These are phyloP conservation scores for Phytophthora constricta DNA, from an alignment of 352 stramenopile genomes.

Conservation along the genomic window DNA sequence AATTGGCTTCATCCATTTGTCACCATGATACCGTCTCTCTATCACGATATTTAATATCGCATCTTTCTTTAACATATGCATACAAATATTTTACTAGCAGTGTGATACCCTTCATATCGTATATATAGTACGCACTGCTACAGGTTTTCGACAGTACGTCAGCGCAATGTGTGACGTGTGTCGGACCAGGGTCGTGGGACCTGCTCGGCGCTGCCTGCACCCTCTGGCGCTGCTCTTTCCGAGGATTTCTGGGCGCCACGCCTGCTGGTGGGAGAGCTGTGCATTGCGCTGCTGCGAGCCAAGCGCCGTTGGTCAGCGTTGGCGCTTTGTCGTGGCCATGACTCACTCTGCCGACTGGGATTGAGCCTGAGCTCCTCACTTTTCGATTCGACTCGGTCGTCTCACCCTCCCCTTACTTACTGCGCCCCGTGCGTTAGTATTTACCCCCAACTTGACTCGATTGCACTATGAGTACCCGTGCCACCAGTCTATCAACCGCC, in stretches of 20 bases:
- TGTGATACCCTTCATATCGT: no score
- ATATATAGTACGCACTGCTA: no score
- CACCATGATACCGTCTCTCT: no score
- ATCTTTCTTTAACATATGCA: not conserved
- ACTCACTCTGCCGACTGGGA: no score
- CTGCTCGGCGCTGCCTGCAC: not conserved
- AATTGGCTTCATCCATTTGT: not conserved
- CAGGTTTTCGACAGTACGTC: not conserved
- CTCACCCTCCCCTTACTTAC: slow-evolving; percentile 23
- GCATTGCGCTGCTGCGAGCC: slow-evolving; percentile 3
- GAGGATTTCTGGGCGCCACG: slow-evolving; percentile 24
- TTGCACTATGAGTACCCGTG: slow-evolving; percentile 28
- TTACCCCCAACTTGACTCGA: slow-evolving; percentile 17
- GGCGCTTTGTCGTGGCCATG: slow-evolving; percentile 25
- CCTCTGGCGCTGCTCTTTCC: slow-evolving; percentile 25
- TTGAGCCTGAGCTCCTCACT: slow-evolving; percentile 7
- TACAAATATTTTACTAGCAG: no score
- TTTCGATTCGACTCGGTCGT: slow-evolving; percentile 41
- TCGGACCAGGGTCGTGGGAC: not conserved
- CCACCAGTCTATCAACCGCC: not conserved
- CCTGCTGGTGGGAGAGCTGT: slow-evolving; percentile 38
- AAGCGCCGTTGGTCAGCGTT: slow-evolving; percentile 28
- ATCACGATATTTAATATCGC: not conserved
- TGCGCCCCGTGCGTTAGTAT: slow-evolving; percentile 32
- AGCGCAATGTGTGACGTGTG: slow-evolving; percentile 1